Conservation (phyloP, 2,329 filamentous ascomycete genomes). For the Didymella exigua region DNA sequence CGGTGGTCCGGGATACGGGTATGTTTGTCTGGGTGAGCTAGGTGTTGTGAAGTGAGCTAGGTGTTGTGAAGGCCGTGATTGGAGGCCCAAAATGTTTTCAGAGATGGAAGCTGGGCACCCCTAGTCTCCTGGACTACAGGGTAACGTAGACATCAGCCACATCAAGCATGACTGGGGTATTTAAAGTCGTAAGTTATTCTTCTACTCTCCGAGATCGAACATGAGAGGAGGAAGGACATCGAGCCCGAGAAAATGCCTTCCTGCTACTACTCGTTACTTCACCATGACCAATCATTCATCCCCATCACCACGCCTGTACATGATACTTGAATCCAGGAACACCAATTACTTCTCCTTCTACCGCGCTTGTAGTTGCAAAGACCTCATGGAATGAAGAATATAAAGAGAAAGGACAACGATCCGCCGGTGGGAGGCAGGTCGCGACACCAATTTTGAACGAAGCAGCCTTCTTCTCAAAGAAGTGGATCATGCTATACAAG, state of each 20-base stretch:
- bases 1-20: constrained; percentile 1
- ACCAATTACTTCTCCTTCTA: constrained; percentile 26
- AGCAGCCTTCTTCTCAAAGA: constrained; percentile 20
- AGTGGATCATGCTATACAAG: constrained; percentile 20
- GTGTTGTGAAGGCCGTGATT: neutral
- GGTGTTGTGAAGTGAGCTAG: neutral
- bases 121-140: neutral
- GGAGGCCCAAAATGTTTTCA: neutral
- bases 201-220: constrained; percentile 17
- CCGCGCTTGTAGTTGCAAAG: constrained; percentile 17
- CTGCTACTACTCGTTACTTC: constrained; percentile 13
- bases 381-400: constrained; percentile 22
- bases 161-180: neutral
- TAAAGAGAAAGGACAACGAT: constrained; percentile 26
- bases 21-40: neutral
- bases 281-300: constrained; percentile 11
- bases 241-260: constrained; percentile 2
- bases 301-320: constrained; percentile 5
- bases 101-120: neutral
- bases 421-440: constrained; percentile 23
- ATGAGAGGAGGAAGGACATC: constrained; percentile 15
- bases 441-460: constrained; percentile 19
- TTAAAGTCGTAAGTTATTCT: constrained; percentile 15
- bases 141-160: neutral
- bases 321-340: constrained; percentile 13